Conservation (phyloP, 148 eudicot species). For the Silene uniflora region DNA sequence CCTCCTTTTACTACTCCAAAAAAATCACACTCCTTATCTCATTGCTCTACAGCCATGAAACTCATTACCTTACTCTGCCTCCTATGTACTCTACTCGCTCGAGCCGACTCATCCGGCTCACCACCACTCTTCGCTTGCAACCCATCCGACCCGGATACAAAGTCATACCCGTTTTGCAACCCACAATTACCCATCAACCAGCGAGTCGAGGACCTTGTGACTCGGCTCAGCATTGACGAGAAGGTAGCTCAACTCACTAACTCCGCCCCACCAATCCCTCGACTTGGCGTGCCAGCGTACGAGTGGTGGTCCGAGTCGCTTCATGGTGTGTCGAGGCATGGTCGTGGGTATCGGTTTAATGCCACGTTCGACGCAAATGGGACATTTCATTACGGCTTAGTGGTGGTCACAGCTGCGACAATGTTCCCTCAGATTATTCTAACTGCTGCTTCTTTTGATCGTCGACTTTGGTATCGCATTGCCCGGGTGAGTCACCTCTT, state of each 20-base stretch:
- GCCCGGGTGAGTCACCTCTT: conserved; percentile 28
- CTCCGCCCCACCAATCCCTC: conserved; percentile 38
- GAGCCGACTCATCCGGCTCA: conserved; percentile 22
- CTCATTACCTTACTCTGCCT: background rate
- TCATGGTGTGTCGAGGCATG: conserved; percentile 55
- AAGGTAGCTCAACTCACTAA: conserved; percentile 42
- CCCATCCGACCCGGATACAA: conserved; percentile 20
- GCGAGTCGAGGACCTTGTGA: conserved; percentile 41
- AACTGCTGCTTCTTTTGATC: conserved; percentile 61
- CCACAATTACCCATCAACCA: conserved; percentile 23
- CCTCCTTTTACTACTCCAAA: background rate
- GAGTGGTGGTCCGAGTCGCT: conserved; percentile 82
- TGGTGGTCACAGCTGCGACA: conserved; percentile 38
- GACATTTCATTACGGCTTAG: conserved; percentile 21
- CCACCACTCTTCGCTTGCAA: conserved; percentile 31
- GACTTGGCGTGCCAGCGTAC: conserved; percentile 46
- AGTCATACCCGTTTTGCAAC: conserved; percentile 34
- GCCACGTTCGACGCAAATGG: conserved; percentile 35
- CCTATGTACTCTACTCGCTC: conserved; percentile 17
- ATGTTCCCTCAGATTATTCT: conserved; percentile 66
- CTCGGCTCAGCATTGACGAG: conserved; percentile 37
- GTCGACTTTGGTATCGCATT: conserved; percentile 37
- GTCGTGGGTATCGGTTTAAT: conserved; percentile 42
- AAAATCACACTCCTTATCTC: background rate
- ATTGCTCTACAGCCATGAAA: background rate